Evolutionary conservation across 768 basidiomycete genomes (phyloP).

Genomic region (Lepiota venenata): DNA sequence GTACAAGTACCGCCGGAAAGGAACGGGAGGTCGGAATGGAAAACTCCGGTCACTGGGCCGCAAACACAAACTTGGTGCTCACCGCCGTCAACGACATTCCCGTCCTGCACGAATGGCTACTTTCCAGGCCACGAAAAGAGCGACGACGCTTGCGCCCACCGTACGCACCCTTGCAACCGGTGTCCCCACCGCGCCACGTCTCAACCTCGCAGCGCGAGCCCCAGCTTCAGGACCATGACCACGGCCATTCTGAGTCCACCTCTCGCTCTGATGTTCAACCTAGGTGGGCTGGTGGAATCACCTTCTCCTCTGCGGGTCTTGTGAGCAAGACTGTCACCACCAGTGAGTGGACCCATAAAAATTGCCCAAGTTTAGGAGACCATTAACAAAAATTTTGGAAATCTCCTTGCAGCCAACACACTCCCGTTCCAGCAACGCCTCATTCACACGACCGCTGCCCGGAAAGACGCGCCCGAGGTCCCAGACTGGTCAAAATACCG

Average conservation of each 20-base stretch:
- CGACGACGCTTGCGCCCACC: slow-evolving; percentile 78
- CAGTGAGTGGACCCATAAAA: slow-evolving; percentile 41
- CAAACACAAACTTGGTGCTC: slow-evolving; percentile 19
- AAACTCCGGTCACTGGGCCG: slow-evolving; percentile 29
- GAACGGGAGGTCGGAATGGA: slow-evolving; percentile 38
- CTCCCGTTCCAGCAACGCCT: slow-evolving; percentile 61
- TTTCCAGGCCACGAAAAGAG: slow-evolving; percentile 75
- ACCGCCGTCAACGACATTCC: slow-evolving; percentile 19
- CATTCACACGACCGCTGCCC: slow-evolving; percentile 71
- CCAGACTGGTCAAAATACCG: slow-evolving; percentile 89
- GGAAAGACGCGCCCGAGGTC: slow-evolving; percentile 72
- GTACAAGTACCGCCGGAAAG: slow-evolving; percentile 25
- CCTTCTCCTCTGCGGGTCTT: slow-evolving; percentile 51
- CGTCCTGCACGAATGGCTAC: slow-evolving; percentile 52
- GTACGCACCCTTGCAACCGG: slow-evolving; percentile 77
- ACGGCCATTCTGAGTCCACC: slow-evolving; percentile 50
- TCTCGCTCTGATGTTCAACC: slow-evolving; percentile 63
- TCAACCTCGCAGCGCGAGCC: slow-evolving; percentile 72
- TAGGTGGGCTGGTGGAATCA: slow-evolving; percentile 54
- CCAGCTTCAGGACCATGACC: slow-evolving; percentile 57
- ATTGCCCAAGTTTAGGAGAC: slow-evolving; percentile 10
- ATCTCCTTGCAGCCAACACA: slow-evolving; percentile 39
- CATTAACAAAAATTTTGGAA: slow-evolving; percentile 1
- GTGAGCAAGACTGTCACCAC: slow-evolving; percentile 61
- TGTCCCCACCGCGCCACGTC: slow-evolving; percentile 68